A percentile compares a stretch with the other conserved stretches of the same genome.
phyloP scores from a whole-genome alignment of 768 basidiomycete species.

The Dictyophora rubrovolvata region DNA sequence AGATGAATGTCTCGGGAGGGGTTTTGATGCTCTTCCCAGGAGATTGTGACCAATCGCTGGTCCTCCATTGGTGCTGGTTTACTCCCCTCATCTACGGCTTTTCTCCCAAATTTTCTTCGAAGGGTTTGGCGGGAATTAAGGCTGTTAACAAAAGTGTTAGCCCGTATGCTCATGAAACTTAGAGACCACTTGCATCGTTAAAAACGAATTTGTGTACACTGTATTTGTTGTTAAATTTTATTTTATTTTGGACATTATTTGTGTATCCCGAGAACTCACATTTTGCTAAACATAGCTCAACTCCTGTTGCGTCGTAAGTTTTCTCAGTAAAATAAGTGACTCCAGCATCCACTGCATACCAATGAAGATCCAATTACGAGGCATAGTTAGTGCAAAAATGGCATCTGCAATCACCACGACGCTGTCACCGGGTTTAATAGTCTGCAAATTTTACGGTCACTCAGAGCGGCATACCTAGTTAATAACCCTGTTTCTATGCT shows the following conservation, averaged over 20 bases:
- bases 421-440: neutral
- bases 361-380: slow-evolving; percentile 6
- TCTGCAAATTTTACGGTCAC: neutral
- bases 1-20: neutral
- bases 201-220: slow-evolving; percentile 6
- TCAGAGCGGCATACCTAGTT: neutral
- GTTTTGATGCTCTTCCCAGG: neutral
- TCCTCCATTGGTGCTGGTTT: neutral
- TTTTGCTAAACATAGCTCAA: neutral
- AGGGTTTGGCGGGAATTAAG: slow-evolving; percentile 5
- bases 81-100: neutral
- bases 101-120: neutral
- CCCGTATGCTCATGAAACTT: neutral
- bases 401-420: slow-evolving; percentile 1
- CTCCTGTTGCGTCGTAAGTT: neutral
- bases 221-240: too few relatives aligned
- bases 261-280: neutral
- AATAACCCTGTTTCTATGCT: slow-evolving; percentile 5
- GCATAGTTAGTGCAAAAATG: slow-evolving; percentile 1
- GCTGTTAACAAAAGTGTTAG: neutral
- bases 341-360: neutral
- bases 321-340: neutral
- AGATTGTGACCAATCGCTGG: neutral
- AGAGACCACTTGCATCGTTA: slow-evolving; percentile 1
- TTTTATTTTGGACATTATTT: too few relatives aligned